Conservation (phyloP, 1,284 basidiomycete genomes). For the Puccinia novopanici region DNA sequence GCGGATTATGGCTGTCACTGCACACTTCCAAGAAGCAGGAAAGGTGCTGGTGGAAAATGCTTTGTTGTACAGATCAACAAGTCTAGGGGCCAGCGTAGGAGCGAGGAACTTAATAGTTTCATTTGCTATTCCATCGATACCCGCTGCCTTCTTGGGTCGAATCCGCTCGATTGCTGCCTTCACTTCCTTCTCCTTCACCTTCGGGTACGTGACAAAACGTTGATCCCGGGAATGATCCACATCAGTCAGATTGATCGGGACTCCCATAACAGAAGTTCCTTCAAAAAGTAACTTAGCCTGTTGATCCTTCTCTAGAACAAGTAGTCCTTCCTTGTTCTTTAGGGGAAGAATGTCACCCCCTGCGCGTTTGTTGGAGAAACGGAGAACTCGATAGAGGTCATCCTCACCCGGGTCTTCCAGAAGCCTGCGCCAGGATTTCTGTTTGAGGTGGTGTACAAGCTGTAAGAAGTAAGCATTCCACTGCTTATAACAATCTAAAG, state of each 20-base stretch:
- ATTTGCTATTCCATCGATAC: too few relatives aligned
- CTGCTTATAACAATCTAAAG: conserved; percentile 8
- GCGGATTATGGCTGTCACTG: too few relatives aligned
- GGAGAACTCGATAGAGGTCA: background rate
- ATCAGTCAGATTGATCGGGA: background rate
- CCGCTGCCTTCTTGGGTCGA: background rate
- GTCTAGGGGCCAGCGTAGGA: too few relatives aligned
- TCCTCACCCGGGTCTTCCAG: background rate
- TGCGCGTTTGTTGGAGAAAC: background rate
- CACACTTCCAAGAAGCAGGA: too few relatives aligned
- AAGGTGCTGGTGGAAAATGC: too few relatives aligned
- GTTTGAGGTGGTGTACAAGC: too few relatives aligned
- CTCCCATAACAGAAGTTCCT: background rate
- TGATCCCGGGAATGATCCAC: background rate
- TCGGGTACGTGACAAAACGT: background rate
- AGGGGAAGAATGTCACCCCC: background rate
- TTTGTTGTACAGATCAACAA: too few relatives aligned
- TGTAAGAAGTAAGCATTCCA: too few relatives aligned
- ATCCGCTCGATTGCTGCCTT: background rate
- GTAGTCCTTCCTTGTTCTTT: background rate
- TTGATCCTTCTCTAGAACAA: background rate
- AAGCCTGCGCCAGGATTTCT: conserved; percentile 8
- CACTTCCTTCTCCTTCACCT: background rate
- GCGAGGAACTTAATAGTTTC: too few relatives aligned
- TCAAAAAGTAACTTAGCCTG: too few relatives aligned